Base-by-base conservation (phyloP, 176 grass and related monocot species). In the Juncus effusus region DNA sequence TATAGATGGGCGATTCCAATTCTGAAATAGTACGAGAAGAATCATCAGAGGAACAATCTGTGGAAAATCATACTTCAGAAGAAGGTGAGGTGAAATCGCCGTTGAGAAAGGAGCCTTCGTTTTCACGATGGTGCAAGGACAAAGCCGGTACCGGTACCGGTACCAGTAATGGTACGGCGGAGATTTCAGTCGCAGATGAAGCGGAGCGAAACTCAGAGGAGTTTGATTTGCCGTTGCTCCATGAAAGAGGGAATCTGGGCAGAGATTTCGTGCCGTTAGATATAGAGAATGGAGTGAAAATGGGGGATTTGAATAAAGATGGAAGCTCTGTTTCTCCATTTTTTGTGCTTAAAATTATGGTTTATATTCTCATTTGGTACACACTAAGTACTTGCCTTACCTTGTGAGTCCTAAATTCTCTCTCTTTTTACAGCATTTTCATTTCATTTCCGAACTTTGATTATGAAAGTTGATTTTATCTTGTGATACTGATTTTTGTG, bases 371-470 rank as follows among this genome's bases (percentile, higher is more conserved):
- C 61, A 73, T 85, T 51, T 99, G 94, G 94, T 99, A 99, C 76
- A 90, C 85, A 61, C 76, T 99, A 13, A 99, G 94, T 65, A 93
- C 85, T 42, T 90, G 83, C 69, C 84, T 99, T 78, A 99, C 85
- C 7, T 41, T 93, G 94, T 93, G 72, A 93, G 94, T 86, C 75
- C 57, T 73, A 9, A 64, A n/a, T 58, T 78, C 58, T 52, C 52
- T 64, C 71, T 41, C 42, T 74, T 79, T 47, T 47, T 47, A 28
- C 19, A 28, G 19, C 19, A 28, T 47, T 47, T 9, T 6, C 44
- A 47, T 6, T 47, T 47, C 0, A 9, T 9, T 47, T 9, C 44
- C 67, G 63, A 3, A 51, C 60, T 36, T 62, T 38, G 44, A 62
- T 76, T 42, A 38, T 60, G 59, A 64, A 75, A 42, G 36, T 42